Conservation (phyloP, 2,329 filamentous ascomycete species). For the Tolypocladium cylindrosporum region DNA sequence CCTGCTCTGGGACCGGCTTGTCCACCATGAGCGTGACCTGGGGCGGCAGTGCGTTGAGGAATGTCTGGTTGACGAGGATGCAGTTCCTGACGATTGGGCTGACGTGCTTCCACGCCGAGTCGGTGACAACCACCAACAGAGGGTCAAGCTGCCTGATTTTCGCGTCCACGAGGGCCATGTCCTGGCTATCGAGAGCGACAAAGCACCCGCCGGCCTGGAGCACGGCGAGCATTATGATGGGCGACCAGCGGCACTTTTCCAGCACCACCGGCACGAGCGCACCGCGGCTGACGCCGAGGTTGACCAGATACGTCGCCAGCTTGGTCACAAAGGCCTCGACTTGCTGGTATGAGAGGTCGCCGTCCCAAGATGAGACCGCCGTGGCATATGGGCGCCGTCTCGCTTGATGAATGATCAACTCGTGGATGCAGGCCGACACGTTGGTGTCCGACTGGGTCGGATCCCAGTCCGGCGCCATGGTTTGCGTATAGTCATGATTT, state of each 20-base stretch:
- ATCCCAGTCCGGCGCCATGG: conserved; percentile 41
- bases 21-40: conserved; percentile 18
- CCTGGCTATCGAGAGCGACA: conserved; percentile 36
- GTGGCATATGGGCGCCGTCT: conserved; percentile 25
- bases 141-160: conserved; percentile 34
- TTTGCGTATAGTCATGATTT: conserved; percentile 42
- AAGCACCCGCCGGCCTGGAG: conserved; percentile 49
- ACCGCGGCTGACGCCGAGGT: conserved; percentile 38
- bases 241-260: conserved; percentile 59
- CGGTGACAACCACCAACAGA: conserved; percentile 33
- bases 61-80: conserved; percentile 30
- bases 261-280: conserved; percentile 56
- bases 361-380: conserved; percentile 35
- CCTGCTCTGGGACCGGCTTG: conserved; percentile 30
- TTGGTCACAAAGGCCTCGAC: conserved; percentile 26
- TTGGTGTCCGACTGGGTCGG: conserved; percentile 26
- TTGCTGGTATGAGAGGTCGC: conserved; percentile 30
- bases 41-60: conserved; percentile 24
- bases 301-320: conserved; percentile 35
- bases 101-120: conserved; percentile 28
- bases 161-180: conserved; percentile 28
- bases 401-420: conserved; percentile 32
- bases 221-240: conserved; percentile 59
- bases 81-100: conserved; percentile 28
- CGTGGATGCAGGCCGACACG: conserved; percentile 32